Evolutionary conservation across 169 alveolate species (phyloP).

Genomic region (Plasmodium inui): DNA sequence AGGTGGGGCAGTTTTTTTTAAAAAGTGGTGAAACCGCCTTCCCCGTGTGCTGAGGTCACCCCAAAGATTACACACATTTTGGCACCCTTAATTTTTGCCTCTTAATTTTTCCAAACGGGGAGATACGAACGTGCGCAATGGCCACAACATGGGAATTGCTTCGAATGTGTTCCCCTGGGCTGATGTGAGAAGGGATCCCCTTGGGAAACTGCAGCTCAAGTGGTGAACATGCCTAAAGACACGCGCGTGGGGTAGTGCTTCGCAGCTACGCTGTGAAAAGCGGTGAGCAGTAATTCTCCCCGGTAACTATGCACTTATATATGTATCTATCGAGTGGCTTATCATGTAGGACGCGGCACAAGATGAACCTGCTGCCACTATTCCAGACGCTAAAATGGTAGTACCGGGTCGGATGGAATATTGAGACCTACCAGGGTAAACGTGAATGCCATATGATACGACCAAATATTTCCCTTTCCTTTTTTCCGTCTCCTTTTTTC

Average conservation of each 20-base stretch:
- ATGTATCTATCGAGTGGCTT: not conserved
- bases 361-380: not conserved
- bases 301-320: not conserved
- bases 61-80: not conserved
- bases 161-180: not conserved
- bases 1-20: not conserved
- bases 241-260: not conserved
- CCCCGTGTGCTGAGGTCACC: not conserved
- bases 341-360: not conserved
- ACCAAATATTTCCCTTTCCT: not conserved
- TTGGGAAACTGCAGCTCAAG: not conserved
- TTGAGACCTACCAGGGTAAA: not conserved
- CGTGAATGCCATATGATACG: not conserved
- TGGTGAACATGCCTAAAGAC: not conserved
- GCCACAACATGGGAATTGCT: not conserved
- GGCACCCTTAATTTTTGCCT: not conserved
- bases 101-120: not conserved
- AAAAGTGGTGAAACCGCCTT: not conserved
- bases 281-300: not conserved
- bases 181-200: not conserved
- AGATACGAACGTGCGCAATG: not conserved
- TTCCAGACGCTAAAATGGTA: not conserved
- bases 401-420: not conserved
- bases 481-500: slow-evolving; percentile 4
- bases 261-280: not conserved